phyloP scores from a whole-genome alignment of 495 filamentous ascomycete species.

The Trichodelitschia bisporula region DNA sequence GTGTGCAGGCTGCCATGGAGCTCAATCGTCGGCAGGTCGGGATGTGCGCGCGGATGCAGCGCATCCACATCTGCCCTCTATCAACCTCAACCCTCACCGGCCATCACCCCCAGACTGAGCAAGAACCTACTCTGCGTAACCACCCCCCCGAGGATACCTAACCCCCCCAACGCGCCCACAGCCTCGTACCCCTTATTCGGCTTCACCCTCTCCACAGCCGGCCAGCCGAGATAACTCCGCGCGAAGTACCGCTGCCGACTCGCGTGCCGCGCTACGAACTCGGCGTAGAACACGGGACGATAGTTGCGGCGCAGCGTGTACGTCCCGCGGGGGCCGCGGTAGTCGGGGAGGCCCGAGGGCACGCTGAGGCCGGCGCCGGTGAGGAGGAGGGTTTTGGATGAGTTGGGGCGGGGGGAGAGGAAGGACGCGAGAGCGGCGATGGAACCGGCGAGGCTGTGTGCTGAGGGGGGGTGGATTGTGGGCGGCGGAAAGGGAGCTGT shows the following conservation, averaged over 20 bases:
- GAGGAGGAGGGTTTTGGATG: conserved; percentile 56
- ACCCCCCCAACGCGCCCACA: conserved; percentile 37
- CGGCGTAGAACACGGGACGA: conserved; percentile 77
- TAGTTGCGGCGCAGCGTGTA: conserved; percentile 78
- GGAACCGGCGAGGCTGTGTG: conserved; percentile 44
- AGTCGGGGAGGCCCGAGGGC: conserved; percentile 79
- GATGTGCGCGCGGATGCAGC: conserved; percentile 61
- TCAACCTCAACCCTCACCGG: too few relatives aligned
- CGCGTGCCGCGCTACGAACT: conserved; percentile 63
- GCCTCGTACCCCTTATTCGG: conserved; percentile 67
- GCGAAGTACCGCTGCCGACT: conserved; percentile 92
- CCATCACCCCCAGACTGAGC: not conserved
- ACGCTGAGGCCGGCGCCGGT: conserved; percentile 88
- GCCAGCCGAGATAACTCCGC: conserved; percentile 81
- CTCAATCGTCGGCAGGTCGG: conserved; percentile 49
- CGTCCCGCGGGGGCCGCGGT: conserved; percentile 70
- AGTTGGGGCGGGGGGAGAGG: conserved; percentile 29
- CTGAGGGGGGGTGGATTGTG: conserved; percentile 42
- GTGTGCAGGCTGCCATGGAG: conserved; percentile 75
- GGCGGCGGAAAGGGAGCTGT: conserved; percentile 63
- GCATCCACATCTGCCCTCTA: conserved; percentile 78
- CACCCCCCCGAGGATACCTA: conserved; percentile 49
- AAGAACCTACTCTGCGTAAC: conserved; percentile 61
- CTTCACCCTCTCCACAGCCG: conserved; percentile 44
- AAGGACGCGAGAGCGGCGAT: conserved; percentile 53